Conservation (phyloP, 148 eudicot genomes). For the Gaultheria prostrata region DNA sequence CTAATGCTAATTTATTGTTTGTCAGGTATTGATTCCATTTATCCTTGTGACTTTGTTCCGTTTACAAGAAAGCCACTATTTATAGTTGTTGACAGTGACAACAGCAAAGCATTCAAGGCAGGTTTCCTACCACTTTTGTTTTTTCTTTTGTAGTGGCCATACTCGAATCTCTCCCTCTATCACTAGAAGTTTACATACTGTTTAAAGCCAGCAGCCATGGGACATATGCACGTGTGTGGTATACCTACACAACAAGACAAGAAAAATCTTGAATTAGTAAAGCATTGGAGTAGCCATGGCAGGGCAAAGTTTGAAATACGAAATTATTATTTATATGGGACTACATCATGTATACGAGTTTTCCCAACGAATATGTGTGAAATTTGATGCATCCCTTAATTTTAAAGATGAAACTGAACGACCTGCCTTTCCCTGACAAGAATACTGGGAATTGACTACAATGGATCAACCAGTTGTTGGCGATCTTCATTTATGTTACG, state of each 20-base stretch:
- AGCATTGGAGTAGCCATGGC: not conserved
- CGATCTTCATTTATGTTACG: not conserved
- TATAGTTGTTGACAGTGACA: constrained; percentile 76
- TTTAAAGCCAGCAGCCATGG: not conserved
- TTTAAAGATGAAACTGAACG: not conserved
- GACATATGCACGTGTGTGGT: not conserved
- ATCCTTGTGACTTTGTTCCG: constrained; percentile 82
- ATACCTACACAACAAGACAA: not conserved
- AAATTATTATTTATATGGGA: not conserved
- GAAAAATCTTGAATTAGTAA: not conserved
- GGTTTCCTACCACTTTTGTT: constrained; percentile 27
- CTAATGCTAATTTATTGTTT: constrained; percentile 7
- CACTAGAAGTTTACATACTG: not conserved
- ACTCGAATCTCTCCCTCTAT: not conserved
- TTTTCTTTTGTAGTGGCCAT: constrained; percentile 4
- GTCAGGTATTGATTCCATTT: constrained; percentile 67
- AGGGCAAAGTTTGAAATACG: not conserved
- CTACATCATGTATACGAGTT: not conserved
- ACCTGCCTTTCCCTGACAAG: not conserved
- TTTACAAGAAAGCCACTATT: constrained; percentile 86
- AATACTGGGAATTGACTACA: not conserved
- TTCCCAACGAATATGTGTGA: not conserved
- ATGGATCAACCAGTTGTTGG: not conserved
- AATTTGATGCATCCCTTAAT: not conserved
- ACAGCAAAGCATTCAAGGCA: constrained; percentile 80